A percentile compares a stretch with the other conserved stretches of the same genome.
Conservation (phyloP, 495 filamentous ascomycete genomes). For the Antarctomyces pellizariae region DNA sequence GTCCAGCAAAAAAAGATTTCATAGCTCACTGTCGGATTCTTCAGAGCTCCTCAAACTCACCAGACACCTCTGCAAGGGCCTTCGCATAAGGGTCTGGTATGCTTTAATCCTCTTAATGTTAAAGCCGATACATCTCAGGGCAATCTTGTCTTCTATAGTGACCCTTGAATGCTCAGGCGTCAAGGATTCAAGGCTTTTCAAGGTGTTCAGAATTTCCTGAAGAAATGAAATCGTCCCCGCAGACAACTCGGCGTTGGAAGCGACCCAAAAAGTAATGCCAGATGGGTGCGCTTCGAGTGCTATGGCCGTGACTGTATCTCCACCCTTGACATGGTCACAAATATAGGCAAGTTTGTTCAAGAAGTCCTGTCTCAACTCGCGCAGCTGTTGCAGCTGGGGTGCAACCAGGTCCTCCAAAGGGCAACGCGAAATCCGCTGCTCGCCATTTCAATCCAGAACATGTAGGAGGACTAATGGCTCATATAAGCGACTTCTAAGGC, state of each 20-base stretch:
- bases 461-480: slow-evolving; percentile 12
- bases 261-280: slow-evolving; percentile 10
- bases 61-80: slow-evolving; percentile 4
- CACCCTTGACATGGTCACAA: slow-evolving; percentile 13
- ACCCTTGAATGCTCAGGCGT: slow-evolving; percentile 2
- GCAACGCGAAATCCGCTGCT: slow-evolving; percentile 6
- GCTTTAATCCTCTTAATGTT: slow-evolving; percentile 6
- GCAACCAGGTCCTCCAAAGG: slow-evolving; percentile 3
- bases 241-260: slow-evolving; percentile 8
- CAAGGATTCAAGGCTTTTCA: slow-evolving; percentile 4
- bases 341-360: slow-evolving; percentile 14
- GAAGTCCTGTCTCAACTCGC: slow-evolving; percentile 8
- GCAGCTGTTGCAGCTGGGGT: slow-evolving; percentile 1
- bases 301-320: slow-evolving; percentile 13
- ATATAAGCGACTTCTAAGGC: slow-evolving; percentile 11
- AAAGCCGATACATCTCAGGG: slow-evolving; percentile 6
- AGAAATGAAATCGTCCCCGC: slow-evolving; percentile 7
- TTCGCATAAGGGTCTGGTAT: slow-evolving; percentile 4
- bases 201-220: slow-evolving; percentile 4
- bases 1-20: not conserved
- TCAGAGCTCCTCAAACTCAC: slow-evolving; percentile 2
- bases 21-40: slow-evolving; percentile 1
- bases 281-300: slow-evolving; percentile 10
- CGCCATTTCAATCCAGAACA: slow-evolving; percentile 11
- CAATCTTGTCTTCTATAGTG: slow-evolving; percentile 2